A percentile compares a stretch with the other conserved stretches of the same genome.
phyloP scores from a whole-genome alignment of 2,329 filamentous ascomycete species.

The Fusarium udum region DNA sequence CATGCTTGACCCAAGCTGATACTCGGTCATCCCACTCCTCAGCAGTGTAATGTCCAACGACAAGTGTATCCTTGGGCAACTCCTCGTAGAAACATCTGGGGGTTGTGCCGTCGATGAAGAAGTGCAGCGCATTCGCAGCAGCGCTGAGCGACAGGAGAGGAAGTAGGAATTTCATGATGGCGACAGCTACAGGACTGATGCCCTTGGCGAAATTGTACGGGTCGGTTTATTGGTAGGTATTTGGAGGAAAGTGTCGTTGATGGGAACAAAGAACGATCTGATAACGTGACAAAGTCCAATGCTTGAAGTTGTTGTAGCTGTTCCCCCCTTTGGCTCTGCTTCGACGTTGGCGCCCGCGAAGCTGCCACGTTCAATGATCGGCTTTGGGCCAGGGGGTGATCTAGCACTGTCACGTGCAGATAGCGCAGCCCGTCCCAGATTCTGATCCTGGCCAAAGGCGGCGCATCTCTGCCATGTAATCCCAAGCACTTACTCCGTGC shows the following conservation, averaged over 20 bases:
- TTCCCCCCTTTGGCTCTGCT: constrained; percentile 30
- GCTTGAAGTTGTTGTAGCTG: constrained; percentile 6
- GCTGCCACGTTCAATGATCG: constrained; percentile 64
- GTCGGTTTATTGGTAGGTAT: constrained; percentile 1
- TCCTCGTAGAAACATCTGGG: constrained; percentile 99
- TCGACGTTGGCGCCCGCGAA: constrained; percentile 44
- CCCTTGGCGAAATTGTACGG: constrained; percentile 26
- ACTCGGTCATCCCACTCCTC: constrained; percentile 82
- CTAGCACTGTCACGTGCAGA: constrained; percentile 49
- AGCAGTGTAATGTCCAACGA: constrained; percentile 90
- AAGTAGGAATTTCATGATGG: constrained; percentile 68
- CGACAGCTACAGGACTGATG: constrained; percentile 2
- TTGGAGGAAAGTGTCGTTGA: constrained; percentile 14
- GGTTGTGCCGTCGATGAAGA: constrained; percentile 87
- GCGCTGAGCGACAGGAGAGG: constrained; percentile 72
- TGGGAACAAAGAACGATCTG: constrained; percentile 1
- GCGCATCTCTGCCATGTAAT: constrained; percentile 6
- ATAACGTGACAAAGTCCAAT: constrained; percentile 21
- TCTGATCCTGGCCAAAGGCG: neutral
- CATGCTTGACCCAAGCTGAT: constrained; percentile 75
- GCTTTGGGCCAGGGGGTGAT: constrained; percentile 42
- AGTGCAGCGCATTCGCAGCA: constrained; percentile 85
- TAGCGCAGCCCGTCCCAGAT: constrained; percentile 9
- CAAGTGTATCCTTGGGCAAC: constrained; percentile 94
- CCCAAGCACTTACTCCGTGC: neutral